Evolutionary conservation across 148 eudicot genomes (phyloP).

Genomic region (Rhododendron molle): DNA sequence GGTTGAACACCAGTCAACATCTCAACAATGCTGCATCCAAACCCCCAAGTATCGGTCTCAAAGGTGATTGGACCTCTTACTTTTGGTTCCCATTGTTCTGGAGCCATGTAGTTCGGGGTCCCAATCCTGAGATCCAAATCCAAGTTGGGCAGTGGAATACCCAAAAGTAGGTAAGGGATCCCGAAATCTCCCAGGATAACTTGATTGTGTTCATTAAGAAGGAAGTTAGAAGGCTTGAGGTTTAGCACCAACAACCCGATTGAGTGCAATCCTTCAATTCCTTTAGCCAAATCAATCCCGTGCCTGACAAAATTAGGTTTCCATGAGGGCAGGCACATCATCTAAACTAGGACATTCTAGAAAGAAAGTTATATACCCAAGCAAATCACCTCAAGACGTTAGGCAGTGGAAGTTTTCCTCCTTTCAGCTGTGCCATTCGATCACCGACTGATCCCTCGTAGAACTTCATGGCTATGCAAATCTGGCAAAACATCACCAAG

Average conservation of each 20-base stretch:
- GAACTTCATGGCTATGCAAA: slow-evolving; percentile 74
- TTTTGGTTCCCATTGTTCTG: slow-evolving; percentile 91
- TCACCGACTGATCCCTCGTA: slow-evolving; percentile 91
- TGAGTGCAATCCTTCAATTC: slow-evolving; percentile 55
- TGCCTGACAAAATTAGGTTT: slow-evolving; percentile 41
- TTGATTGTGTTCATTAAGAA: slow-evolving; percentile 54
- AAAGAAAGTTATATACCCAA: background rate
- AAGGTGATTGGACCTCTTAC: slow-evolving; percentile 74
- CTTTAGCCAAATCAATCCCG: slow-evolving; percentile 57
- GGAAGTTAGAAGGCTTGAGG: slow-evolving; percentile 83
- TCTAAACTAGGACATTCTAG: background rate
- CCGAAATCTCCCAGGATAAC: slow-evolving; percentile 74
- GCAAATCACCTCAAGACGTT: slow-evolving; percentile 64
- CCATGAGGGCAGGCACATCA: slow-evolving; percentile 8
- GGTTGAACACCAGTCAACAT: slow-evolving; percentile 79
- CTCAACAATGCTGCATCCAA: slow-evolving; percentile 75
- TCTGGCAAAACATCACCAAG: slow-evolving; percentile 28
- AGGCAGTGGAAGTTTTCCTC: slow-evolving; percentile 63
- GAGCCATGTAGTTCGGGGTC: slow-evolving; percentile 87
- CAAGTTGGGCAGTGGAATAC: slow-evolving; percentile 39
- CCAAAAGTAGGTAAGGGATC: slow-evolving; percentile 64
- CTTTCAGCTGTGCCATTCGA: slow-evolving; percentile 60
- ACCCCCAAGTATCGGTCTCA: slow-evolving; percentile 88
- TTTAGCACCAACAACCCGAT: slow-evolving; percentile 59
- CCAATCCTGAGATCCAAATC: slow-evolving; percentile 52